Base-by-base conservation (phyloP, 2,329 filamentous ascomycete species). In the Pseudogymnoascus sp. region DNA sequence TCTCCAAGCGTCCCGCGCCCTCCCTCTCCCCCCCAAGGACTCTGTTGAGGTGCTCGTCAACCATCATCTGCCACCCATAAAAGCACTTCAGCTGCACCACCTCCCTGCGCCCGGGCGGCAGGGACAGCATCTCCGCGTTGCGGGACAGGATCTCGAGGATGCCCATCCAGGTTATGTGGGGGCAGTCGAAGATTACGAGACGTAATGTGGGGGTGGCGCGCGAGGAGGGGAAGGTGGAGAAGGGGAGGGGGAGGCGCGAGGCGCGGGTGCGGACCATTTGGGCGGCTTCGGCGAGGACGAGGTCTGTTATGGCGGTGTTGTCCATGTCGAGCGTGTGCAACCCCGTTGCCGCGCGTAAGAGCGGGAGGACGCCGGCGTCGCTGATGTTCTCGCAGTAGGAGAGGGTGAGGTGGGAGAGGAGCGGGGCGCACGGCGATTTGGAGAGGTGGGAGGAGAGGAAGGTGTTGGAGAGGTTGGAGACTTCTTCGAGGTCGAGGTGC, bases 61-160 rank as follows among this genome's bases (percentile, higher is more conserved):
- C 92, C 0, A 92, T 97, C 77, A 91, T 90, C 76, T 97, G 93
- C 85, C 91, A 97, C 44, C 89, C 91, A 74, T 96, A 96, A 78
- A 93, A 97, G 75, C 92, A 96, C 75, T 96, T 97, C 46, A 97
- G 82, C 5, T 86, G 81, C 65, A 97, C 91, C 64, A 96, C 85
- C 72, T 96, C 88, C 0, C 85, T 84, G 3, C 40, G 9, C 0
- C 10, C 10, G 4, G 40, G 40, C 0, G 91, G 90, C 69, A 88
- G 93, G 1, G 70, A 69, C 1, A 65, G 63, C 50, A 90, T 80
- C 70, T 92, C 89, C 10, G 90, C 86, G 71, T 99, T 97, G 68
- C 90, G 86, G 13, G 87, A 92, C 2, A 97, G 80, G 1, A 97
- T 85, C 75, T 96, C 91, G 59, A 90, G 88, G 38, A 97, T 84